These are phyloP conservation scores for Colletotrichum coccodes DNA, from an alignment of 2,329 filamentous ascomycete species.

Conservation along the genomic window DNA sequence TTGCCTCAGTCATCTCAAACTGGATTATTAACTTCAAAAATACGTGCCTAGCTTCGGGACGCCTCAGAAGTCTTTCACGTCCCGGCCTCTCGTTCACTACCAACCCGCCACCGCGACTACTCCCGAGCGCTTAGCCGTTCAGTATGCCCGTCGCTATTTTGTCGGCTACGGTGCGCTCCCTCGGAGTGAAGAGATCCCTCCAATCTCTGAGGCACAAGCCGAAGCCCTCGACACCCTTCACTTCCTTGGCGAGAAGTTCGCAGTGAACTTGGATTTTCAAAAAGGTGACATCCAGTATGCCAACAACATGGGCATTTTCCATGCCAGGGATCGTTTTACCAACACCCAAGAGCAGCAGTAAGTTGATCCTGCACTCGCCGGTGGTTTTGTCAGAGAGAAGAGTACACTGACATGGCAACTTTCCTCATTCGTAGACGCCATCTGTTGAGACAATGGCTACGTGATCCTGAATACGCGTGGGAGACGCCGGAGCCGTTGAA, in stretches of 20 bases:
- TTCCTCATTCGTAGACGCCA: constrained; percentile 53
- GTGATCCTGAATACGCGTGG: constrained; percentile 61
- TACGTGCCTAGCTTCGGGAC: constrained; percentile 69
- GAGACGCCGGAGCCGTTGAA: constrained; percentile 54
- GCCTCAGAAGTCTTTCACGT: constrained; percentile 53
- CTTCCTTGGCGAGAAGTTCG: constrained; percentile 57
- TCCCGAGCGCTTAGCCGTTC: constrained; percentile 66
- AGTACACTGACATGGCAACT: constrained; percentile 18
- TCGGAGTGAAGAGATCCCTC: constrained; percentile 62
- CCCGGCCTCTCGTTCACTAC: constrained; percentile 66
- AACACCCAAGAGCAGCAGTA: constrained; percentile 55
- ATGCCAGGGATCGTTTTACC: constrained; percentile 60
- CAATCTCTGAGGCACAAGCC: constrained; percentile 63
- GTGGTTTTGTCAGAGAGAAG: constrained; percentile 32
- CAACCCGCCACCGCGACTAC: constrained; percentile 55
- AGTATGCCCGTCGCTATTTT: constrained; percentile 69
- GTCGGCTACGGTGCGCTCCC: constrained; percentile 67
- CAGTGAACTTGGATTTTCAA: constrained; percentile 55
- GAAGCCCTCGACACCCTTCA: constrained; percentile 63
- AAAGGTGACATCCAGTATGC: constrained; percentile 65
- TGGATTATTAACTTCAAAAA: too few species aligned
- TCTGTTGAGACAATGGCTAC: constrained; percentile 60
- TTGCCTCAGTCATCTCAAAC: too few species aligned
- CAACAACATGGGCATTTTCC: constrained; percentile 65
- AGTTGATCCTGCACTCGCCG: constrained; percentile 35